A percentile compares a stretch with the other conserved stretches of the same genome.
Evolutionary conservation across 2,329 filamentous ascomycete genomes (phyloP).

Genomic region (Pezicula carpinea): DNA sequence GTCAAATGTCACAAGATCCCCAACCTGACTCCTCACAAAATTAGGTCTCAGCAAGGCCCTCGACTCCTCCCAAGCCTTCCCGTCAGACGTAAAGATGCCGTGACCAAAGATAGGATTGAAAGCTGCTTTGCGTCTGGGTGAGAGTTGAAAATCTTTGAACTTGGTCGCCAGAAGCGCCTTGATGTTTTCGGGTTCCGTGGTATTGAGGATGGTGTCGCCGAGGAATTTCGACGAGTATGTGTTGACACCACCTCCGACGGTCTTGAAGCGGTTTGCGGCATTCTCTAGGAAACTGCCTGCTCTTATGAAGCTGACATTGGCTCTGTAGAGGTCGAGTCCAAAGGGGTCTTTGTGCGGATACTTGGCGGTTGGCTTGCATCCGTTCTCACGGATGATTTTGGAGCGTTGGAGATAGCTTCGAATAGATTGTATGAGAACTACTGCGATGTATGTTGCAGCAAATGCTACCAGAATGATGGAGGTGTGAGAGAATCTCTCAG

Average conservation of each 20-base stretch:
- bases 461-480: no score
- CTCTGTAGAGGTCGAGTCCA: slow-evolving; percentile 43
- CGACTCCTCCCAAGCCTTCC: slow-evolving; percentile 48
- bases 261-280: slow-evolving; percentile 28
- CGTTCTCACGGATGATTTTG: slow-evolving; percentile 26
- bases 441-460: no score
- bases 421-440: slow-evolving; percentile 3
- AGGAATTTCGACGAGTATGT: slow-evolving; percentile 1
- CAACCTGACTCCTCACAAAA: slow-evolving; percentile 43
- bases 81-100: slow-evolving; percentile 52
- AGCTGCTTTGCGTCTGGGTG: slow-evolving; percentile 35
- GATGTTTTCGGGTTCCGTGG: slow-evolving; percentile 49
- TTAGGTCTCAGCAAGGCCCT: slow-evolving; percentile 49
- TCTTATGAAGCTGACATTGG: slow-evolving; percentile 34
- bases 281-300: slow-evolving; percentile 31
- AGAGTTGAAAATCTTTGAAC: slow-evolving; percentile 50
- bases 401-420: slow-evolving; percentile 3
- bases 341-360: slow-evolving; percentile 50
- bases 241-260: slow-evolving; percentile 6
- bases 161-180: slow-evolving; percentile 52
- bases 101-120: slow-evolving; percentile 47
- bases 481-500: no score
- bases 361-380: slow-evolving; percentile 40
- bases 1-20: slow-evolving; percentile 53
- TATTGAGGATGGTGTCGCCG: background rate